These are phyloP conservation scores for Ichthyophonus hoferi DNA, from an alignment of 208 protist species.

Conservation along the genomic window DNA sequence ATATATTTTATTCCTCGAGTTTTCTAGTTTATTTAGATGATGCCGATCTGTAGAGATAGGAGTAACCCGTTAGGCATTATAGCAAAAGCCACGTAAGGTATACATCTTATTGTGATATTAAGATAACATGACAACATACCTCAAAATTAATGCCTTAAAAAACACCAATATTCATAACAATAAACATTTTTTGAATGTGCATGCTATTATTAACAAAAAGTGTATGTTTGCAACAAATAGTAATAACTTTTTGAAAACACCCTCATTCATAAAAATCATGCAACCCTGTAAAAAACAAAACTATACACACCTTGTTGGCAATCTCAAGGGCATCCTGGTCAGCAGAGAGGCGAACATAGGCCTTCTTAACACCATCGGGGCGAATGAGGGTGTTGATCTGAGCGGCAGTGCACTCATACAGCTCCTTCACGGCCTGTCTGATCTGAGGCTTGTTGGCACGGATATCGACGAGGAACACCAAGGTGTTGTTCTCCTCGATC, in stretches of 20 bases:
- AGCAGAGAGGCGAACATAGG: slow-evolving; percentile 88
- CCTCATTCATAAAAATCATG: not conserved
- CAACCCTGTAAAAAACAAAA: not conserved
- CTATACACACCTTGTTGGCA: slow-evolving; percentile 89
- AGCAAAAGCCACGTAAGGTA: not conserved
- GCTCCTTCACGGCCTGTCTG: slow-evolving; percentile 90
- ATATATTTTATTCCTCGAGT: not conserved
- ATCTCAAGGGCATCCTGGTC: slow-evolving; percentile 93
- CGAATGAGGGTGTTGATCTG: slow-evolving; percentile 98
- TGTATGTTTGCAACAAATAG: too few relatives aligned
- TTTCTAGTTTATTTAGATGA: slow-evolving; percentile 9
- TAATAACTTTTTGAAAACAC: not conserved
- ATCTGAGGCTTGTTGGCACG: slow-evolving; percentile 95
- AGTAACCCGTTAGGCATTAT: not conserved
- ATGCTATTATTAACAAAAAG: not conserved
- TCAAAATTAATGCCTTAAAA: not conserved
- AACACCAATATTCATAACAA: not conserved
- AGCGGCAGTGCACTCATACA: slow-evolving; percentile 91
- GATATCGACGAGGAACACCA: slow-evolving; percentile 97
- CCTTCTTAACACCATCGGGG: slow-evolving; percentile 96
- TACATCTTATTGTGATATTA: too few relatives aligned
- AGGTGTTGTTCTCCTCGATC: slow-evolving; percentile 99
- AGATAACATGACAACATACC: not conserved
- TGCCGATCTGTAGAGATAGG: slow-evolving; percentile 22
- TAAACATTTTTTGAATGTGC: not conserved